These are phyloP conservation scores for Paraphysoderma sedebokerense DNA, from an alignment of 371 early-diverging fungal species.

Conservation along the genomic window DNA sequence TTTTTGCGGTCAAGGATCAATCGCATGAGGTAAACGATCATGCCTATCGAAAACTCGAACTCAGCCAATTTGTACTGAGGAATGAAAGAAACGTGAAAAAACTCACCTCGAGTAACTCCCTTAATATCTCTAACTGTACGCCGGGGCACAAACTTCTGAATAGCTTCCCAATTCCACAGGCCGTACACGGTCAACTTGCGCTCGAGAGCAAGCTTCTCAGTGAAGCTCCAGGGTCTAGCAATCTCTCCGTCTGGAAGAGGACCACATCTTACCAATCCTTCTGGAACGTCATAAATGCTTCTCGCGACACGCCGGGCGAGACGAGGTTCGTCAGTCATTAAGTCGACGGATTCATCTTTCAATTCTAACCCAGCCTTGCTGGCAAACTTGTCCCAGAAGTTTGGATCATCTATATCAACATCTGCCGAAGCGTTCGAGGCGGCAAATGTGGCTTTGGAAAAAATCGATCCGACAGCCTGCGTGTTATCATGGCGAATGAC, in stretches of 20 bases:
- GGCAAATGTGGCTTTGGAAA: conserved; percentile 87
- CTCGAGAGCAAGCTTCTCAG: conserved; percentile 59
- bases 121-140: conserved; percentile 37
- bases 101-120: too few relatives aligned
- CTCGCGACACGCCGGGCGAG: too few relatives aligned
- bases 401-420: conserved; percentile 85
- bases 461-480: conserved; percentile 49
- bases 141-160: conserved; percentile 34
- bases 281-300: too few relatives aligned
- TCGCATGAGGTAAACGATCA: conserved; percentile 11
- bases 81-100: too few relatives aligned
- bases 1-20: conserved; percentile 9
- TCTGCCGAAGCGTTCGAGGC: conserved; percentile 32
- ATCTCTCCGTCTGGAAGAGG: too few relatives aligned
- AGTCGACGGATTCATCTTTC: too few relatives aligned
- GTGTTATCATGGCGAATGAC: conserved; percentile 64
- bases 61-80: too few relatives aligned
- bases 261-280: too few relatives aligned
- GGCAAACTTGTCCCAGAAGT: conserved; percentile 96
- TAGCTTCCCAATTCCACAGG: conserved; percentile 54
- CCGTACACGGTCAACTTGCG: conserved; percentile 70
- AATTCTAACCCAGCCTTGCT: conserved; percentile 55
- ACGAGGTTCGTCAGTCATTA: too few relatives aligned
- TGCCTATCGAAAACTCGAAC: conserved; percentile 9
- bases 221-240: conserved; percentile 67